phyloP scores from a whole-genome alignment of 2,329 filamentous ascomycete species.

The Fonsecaea pedrosoi region DNA sequence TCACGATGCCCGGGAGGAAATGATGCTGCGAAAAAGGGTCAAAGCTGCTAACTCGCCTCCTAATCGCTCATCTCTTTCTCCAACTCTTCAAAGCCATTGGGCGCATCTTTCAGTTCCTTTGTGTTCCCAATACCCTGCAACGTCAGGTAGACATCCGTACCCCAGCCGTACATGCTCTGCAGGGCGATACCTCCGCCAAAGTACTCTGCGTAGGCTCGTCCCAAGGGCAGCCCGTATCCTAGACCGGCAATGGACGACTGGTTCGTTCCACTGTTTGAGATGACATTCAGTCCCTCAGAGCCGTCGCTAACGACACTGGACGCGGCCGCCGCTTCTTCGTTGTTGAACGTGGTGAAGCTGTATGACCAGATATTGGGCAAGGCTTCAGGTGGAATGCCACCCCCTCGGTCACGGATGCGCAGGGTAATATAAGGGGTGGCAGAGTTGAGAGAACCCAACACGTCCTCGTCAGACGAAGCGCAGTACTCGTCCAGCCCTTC shows the following conservation, averaged over 20 bases:
- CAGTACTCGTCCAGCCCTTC: conserved; percentile 40
- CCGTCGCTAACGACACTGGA: conserved; percentile 53
- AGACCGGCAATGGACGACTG: conserved; percentile 87
- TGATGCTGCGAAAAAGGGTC: background rate
- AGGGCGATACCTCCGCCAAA: conserved; percentile 94
- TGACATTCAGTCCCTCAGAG: conserved; percentile 72
- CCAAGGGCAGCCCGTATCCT: conserved; percentile 89
- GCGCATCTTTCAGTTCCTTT: conserved; percentile 26
- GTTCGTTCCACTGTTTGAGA: conserved; percentile 74
- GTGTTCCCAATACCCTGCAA: conserved; percentile 65
- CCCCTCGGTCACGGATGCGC: conserved; percentile 91
- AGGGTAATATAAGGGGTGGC: conserved; percentile 87
- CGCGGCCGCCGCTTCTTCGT: conserved; percentile 60
- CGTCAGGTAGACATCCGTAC: conserved; percentile 70
- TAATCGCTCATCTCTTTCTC: background rate
- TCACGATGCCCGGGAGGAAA: background rate
- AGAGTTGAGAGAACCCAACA: conserved; percentile 43
- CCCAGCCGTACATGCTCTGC: conserved; percentile 97
- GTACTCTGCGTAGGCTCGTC: conserved; percentile 94
- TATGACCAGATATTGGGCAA: conserved; percentile 93
- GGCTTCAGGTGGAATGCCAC: conserved; percentile 85
- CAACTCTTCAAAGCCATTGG: conserved; percentile 30
- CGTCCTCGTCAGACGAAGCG: conserved; percentile 32
- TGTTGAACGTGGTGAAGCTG: conserved; percentile 92
- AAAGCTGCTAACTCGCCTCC: background rate